Percentiles rank a stretch among this genome's conserved stretches.
phyloP scores from a whole-genome alignment of 2,329 filamentous ascomycete genomes.

The Pestalotiopsis sp. region DNA sequence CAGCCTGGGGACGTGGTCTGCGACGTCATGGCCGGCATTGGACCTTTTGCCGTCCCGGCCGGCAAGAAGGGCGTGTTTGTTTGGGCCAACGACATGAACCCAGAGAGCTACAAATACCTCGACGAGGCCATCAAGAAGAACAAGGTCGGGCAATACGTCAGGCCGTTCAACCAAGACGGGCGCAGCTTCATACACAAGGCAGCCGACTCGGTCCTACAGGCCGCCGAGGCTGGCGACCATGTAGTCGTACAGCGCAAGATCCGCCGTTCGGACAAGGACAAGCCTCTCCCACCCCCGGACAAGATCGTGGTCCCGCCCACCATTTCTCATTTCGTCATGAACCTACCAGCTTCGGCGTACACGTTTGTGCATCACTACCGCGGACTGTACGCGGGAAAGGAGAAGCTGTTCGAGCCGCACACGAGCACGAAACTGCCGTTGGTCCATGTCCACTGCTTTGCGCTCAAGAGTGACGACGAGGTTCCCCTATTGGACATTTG shows the following conservation, averaged over 20 bases:
- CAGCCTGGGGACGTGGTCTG: conserved; percentile 84
- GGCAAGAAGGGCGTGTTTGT: conserved; percentile 90
- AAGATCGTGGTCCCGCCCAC: conserved; percentile 65
- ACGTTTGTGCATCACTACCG: conserved; percentile 78
- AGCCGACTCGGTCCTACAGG: conserved; percentile 60
- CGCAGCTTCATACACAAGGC: conserved; percentile 76
- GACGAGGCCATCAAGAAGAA: conserved; percentile 72
- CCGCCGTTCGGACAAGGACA: conserved; percentile 32
- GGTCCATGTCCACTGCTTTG: conserved; percentile 95
- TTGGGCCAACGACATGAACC: conserved; percentile 97
- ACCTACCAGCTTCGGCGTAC: conserved; percentile 87
- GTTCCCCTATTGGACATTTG: conserved; percentile 67
- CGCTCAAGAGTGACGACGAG: conserved; percentile 77
- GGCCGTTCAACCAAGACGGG: conserved; percentile 81
- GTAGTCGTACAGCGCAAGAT: conserved; percentile 55
- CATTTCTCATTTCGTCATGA: conserved; percentile 97
- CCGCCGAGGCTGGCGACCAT: conserved; percentile 53
- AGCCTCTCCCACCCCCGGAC: conserved; percentile 31
- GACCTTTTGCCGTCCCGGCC: conserved; percentile 90
- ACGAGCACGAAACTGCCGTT: conserved; percentile 69
- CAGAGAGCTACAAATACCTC: conserved; percentile 78
- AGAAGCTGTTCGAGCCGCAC: conserved; percentile 65
- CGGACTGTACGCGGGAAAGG: conserved; percentile 76
- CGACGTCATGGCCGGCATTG: conserved; percentile 97
- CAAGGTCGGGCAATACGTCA: conserved; percentile 76